phyloP scores from a whole-genome alignment of 768 basidiomycete genomes.

The Suillus paluster region DNA sequence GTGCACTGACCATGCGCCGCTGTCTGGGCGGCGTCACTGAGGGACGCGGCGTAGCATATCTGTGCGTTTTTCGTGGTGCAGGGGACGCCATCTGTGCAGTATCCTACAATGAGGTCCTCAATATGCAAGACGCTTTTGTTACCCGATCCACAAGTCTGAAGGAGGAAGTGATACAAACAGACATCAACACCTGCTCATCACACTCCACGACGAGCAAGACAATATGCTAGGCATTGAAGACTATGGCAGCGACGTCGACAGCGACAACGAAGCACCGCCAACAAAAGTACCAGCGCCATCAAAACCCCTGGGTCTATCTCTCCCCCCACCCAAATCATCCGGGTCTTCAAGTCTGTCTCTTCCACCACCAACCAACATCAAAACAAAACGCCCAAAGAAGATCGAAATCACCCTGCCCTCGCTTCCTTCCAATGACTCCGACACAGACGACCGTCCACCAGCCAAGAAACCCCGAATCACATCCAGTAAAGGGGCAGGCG shows the following conservation, averaged over 20 bases:
- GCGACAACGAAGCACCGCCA: constrained; percentile 45
- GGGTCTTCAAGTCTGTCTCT: constrained; percentile 31
- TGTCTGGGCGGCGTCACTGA: constrained; percentile 31
- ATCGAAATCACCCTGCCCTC: constrained; percentile 43
- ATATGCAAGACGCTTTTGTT: not conserved
- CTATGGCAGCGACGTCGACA: constrained; percentile 77
- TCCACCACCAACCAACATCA: constrained; percentile 36
- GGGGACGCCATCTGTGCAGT: constrained; percentile 46
- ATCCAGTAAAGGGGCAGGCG: constrained; percentile 47
- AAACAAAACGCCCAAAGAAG: constrained; percentile 49
- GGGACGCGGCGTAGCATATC: constrained; percentile 30
- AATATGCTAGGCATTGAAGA: constrained; percentile 76
- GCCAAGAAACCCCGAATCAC: constrained; percentile 62
- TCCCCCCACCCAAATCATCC: constrained; percentile 38
- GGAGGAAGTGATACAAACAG: not conserved
- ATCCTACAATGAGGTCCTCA: too few relatives aligned
- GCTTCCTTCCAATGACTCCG: constrained; percentile 38
- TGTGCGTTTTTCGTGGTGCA: constrained; percentile 55
- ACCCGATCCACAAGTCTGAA: not conserved
- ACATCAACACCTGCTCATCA: constrained; percentile 3
- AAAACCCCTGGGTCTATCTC: constrained; percentile 38
- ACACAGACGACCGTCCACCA: constrained; percentile 54
- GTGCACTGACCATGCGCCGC: constrained; percentile 30
- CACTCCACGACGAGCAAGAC: constrained; percentile 8
- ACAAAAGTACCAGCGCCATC: constrained; percentile 26